These are phyloP conservation scores for Erodium moschatum DNA, from an alignment of 441 rosid species.

Conservation along the genomic window DNA sequence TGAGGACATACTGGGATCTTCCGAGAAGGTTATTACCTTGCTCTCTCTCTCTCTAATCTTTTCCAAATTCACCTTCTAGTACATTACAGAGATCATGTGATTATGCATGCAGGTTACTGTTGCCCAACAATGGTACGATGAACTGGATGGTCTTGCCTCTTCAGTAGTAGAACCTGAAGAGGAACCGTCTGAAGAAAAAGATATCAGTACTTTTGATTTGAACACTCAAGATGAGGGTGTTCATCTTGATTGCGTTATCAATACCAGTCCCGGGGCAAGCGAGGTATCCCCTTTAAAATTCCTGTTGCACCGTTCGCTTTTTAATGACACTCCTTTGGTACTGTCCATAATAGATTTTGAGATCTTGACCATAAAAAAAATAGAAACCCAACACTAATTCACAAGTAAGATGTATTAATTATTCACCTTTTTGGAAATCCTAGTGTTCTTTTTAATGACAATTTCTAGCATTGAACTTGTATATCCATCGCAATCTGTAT, in stretches of 20 bases:
- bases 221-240: slow-evolving; percentile 33
- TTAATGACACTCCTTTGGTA: no score
- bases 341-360: neutral
- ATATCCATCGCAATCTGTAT: no score
- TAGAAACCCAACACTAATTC: neutral
- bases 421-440: neutral
- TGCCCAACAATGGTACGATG: slow-evolving; percentile 86
- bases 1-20: slow-evolving; percentile 36
- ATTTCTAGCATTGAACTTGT: no score
- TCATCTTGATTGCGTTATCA: slow-evolving; percentile 49
- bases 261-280: slow-evolving; percentile 76
- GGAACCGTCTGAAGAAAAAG: slow-evolving; percentile 34
- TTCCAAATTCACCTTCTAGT: slow-evolving; percentile 12
- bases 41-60: neutral
- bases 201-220: slow-evolving; percentile 23
- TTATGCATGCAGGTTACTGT: slow-evolving; percentile 55
- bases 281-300: slow-evolving; percentile 43
- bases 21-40: slow-evolving; percentile 48
- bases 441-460: no score
- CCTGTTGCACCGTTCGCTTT: neutral
- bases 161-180: slow-evolving; percentile 31
- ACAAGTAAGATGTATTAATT: neutral
- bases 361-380: neutral
- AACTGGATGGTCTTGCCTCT: slow-evolving; percentile 70
- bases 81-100: slow-evolving; percentile 17